Conservation (phyloP, 805 yeast species). For the Saccharomyces jurei region DNA sequence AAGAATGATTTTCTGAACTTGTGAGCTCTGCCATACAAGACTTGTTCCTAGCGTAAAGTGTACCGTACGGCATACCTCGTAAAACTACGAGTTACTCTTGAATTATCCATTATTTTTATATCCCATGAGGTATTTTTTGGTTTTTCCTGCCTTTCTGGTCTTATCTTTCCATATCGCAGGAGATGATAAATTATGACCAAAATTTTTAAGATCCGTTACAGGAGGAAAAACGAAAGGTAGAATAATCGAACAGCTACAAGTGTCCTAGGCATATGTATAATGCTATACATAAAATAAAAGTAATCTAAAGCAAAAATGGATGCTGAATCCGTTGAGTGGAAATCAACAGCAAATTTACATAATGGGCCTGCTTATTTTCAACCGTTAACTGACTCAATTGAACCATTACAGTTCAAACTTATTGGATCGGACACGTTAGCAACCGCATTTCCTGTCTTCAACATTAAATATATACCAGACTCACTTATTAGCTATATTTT, state of each 20-base stretch:
- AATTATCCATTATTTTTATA: not conserved
- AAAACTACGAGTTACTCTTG: not conserved
- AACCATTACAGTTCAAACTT: constrained; percentile 35
- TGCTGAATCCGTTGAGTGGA: not conserved
- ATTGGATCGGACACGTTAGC: constrained; percentile 40
- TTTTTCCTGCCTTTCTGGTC: not conserved
- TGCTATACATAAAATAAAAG: not conserved
- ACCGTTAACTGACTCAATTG: constrained; percentile 30
- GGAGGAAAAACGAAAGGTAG: not conserved
- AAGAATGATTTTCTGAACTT: no score
- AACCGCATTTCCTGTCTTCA: constrained; percentile 55
- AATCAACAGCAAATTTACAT: constrained; percentile 15
- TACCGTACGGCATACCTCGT: not conserved
- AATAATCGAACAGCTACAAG: not conserved
- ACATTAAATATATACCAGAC: constrained; percentile 41
- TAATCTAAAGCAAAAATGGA: not conserved
- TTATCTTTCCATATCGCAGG: not conserved
- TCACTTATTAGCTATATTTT: constrained; percentile 40
- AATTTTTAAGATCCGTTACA: not conserved
- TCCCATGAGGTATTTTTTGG: not conserved
- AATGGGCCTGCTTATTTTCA: constrained; percentile 30
- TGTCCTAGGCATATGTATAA: not conserved
- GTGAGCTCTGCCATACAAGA: no score
- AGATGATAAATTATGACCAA: not conserved
- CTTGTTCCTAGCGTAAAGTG: no score